Evolutionary conservation across 768 basidiomycete species (phyloP).

Genomic region (Phaffia tasmanica): DNA sequence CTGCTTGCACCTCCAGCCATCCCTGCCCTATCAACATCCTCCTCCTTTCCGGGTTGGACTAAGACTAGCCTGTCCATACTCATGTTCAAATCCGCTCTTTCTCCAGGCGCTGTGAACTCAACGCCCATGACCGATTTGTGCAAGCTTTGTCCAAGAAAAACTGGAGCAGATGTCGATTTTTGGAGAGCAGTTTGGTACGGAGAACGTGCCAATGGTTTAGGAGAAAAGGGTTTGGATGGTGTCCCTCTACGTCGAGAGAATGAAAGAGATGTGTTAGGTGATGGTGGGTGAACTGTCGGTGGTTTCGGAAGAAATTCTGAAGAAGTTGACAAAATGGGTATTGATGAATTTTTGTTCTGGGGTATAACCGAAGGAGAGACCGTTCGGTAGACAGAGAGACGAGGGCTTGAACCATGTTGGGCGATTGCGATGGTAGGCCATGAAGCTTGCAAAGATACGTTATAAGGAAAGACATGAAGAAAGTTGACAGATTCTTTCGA

Average conservation of each 20-base stretch:
- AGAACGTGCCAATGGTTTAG: no score
- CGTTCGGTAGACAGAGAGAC: not conserved
- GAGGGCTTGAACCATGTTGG: not conserved
- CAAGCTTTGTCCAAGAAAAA: not conserved
- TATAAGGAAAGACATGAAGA: not conserved
- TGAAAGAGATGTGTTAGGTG: not conserved
- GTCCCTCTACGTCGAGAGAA: no score
- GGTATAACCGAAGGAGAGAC: not conserved
- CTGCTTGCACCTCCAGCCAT: not conserved
- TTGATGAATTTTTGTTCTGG: not conserved
- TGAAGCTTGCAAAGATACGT: not conserved
- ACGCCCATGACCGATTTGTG: not conserved
- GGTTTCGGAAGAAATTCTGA: not conserved
- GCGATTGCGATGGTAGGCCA: not conserved
- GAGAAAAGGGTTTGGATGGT: no score
- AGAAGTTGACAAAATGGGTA: not conserved
- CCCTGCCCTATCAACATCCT: not conserved
- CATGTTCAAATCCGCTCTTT: constrained; percentile 18
- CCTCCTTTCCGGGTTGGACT: not conserved
- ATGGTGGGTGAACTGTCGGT: not conserved
- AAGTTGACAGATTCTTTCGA: not conserved
- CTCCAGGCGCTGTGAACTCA: not conserved
- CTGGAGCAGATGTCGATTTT: not conserved
- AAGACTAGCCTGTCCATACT: constrained; percentile 23
- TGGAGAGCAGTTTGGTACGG: no score